These are phyloP conservation scores for Planoprotostelium fungivorum DNA, from an alignment of 78 protist species.

Conservation along the genomic window DNA sequence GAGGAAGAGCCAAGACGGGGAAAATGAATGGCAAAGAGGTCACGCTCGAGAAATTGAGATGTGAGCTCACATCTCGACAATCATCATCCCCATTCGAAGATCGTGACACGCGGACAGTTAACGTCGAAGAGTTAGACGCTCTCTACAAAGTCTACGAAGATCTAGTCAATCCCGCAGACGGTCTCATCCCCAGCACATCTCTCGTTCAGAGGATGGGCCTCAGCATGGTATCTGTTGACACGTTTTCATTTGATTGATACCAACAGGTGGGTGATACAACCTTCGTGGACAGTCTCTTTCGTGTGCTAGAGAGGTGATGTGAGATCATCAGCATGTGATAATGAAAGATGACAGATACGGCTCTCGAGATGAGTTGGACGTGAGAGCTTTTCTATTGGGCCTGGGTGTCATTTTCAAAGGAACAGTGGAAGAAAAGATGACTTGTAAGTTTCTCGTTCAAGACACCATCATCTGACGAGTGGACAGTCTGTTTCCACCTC, in stretches of 20 bases:
- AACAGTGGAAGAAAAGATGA: neutral
- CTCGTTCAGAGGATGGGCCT: neutral
- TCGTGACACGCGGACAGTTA: neutral
- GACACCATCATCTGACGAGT: neutral
- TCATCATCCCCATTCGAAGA: neutral
- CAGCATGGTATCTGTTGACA: neutral
- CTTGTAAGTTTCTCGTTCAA: neutral
- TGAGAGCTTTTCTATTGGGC: neutral
- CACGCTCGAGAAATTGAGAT: neutral
- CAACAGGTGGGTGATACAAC: neutral
- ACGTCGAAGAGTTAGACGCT: neutral
- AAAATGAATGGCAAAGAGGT: neutral
- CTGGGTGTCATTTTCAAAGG: neutral
- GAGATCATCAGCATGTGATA: too few relatives aligned
- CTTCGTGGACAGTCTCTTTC: neutral
- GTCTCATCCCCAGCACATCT: neutral
- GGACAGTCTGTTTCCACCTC: neutral
- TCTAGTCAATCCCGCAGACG: neutral
- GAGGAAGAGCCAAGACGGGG: neutral
- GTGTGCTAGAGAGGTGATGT: neutral
- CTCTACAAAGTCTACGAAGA: neutral
- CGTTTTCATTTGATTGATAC: neutral
- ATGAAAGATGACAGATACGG: too few relatives aligned
- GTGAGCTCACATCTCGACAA: neutral
- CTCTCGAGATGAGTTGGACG: neutral